Evolutionary conservation across 768 basidiomycete species (phyloP).

Genomic region (Chlorophyllum brunneum): DNA sequence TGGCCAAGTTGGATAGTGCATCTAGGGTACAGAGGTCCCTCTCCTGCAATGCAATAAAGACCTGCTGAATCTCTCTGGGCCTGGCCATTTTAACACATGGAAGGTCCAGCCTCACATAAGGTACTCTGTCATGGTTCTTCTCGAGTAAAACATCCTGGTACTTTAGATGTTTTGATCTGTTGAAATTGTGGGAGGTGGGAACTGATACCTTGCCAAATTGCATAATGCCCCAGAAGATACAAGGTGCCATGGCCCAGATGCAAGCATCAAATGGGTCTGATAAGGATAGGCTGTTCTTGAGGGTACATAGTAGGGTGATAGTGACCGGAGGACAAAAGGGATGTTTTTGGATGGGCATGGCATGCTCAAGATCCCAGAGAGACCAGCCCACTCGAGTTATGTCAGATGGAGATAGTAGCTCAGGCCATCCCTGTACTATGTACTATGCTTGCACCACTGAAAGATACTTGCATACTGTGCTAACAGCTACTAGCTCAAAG

Average conservation of each 20-base stretch:
- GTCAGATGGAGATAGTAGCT: conserved; percentile 22
- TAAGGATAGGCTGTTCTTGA: conserved; percentile 20
- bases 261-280: conserved; percentile 34
- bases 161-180: conserved; percentile 20
- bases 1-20: conserved; percentile 27
- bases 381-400: conserved; percentile 22
- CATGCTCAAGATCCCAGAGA: conserved; percentile 24
- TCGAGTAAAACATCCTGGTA: conserved; percentile 18
- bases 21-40: conserved; percentile 23
- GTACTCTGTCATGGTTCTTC: conserved; percentile 21
- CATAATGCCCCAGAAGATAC: conserved; percentile 38
- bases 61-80: conserved; percentile 27
- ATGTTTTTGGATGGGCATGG: conserved; percentile 10
- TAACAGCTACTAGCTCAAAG: conserved; percentile 29
- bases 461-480: conserved; percentile 28
- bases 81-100: conserved; percentile 33
- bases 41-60: conserved; percentile 22
- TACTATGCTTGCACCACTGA: conserved; percentile 34
- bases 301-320: conserved; percentile 23
- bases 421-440: conserved; percentile 33
- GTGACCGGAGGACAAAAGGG: conserved; percentile 32
- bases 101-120: conserved; percentile 26
- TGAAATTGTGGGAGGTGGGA: conserved; percentile 16
- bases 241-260: conserved; percentile 31
- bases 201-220: conserved; percentile 34